Conservation (phyloP, 2,329 filamentous ascomycete genomes). For the Colletotrichum filicis region DNA sequence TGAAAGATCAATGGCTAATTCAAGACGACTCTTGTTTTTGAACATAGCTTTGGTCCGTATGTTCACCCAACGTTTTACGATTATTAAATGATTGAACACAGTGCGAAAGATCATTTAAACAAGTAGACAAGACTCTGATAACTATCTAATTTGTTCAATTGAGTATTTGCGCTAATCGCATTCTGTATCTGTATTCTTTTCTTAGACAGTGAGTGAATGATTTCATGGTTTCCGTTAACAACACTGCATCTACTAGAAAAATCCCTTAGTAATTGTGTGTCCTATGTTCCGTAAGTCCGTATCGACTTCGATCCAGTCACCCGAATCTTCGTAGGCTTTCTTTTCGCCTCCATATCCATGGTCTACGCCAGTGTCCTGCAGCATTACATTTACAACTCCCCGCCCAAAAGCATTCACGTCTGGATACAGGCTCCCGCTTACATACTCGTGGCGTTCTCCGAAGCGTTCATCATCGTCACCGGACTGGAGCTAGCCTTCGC, state of each 20-base stretch:
- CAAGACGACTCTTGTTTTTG: no score
- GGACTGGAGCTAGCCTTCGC: constrained; percentile 79
- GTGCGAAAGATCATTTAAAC: no score
- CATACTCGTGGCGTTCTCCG: constrained; percentile 66
- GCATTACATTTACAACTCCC: constrained; percentile 37
- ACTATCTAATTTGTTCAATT: no score
- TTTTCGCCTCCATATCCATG: constrained; percentile 40
- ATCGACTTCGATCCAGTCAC: constrained; percentile 38
- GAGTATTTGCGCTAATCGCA: no score
- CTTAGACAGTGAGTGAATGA: constrained; percentile 35
- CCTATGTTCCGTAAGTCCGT: constrained; percentile 37
- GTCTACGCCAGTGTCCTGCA: constrained; percentile 38
- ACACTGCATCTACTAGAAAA: not conserved
- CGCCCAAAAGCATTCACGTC: constrained; percentile 57
- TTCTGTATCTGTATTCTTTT: constrained; percentile 40
- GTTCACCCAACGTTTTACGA: no score
- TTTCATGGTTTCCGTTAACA: not conserved
- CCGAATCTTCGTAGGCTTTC: constrained; percentile 38
- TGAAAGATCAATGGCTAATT: no score
- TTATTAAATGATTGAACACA: no score
- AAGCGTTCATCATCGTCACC: constrained; percentile 74
- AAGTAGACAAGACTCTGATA: no score
- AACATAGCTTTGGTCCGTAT: no score
- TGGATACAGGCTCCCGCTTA: constrained; percentile 65
- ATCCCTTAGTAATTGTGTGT: constrained; percentile 31